These are phyloP conservation scores for Melanogaster broomeanus DNA, from an alignment of 768 basidiomycete genomes.

Conservation along the genomic window DNA sequence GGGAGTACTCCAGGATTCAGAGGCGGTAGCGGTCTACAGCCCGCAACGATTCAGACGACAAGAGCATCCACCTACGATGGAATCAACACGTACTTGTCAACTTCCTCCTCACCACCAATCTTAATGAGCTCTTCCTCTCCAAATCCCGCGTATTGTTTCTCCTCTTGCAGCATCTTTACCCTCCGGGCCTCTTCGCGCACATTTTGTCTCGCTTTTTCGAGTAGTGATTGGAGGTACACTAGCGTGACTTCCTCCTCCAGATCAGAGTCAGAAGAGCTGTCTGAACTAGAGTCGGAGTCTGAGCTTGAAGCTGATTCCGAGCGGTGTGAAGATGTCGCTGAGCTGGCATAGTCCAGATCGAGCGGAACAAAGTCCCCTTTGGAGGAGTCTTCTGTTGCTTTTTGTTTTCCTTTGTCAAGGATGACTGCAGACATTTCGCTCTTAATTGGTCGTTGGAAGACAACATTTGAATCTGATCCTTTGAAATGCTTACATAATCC, in stretches of 20 bases:
- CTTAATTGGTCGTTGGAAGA: background rate
- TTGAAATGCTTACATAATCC: slow-evolving; percentile 18
- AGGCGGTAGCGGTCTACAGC: slow-evolving; percentile 55
- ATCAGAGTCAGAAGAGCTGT: slow-evolving; percentile 35
- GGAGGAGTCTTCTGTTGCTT: background rate
- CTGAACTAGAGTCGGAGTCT: slow-evolving; percentile 38
- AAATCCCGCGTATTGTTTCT: slow-evolving; percentile 21
- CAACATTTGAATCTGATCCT: background rate
- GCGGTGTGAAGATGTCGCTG: background rate
- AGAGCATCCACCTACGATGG: slow-evolving; percentile 1
- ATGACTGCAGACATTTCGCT: slow-evolving; percentile 6
- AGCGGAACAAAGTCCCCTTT: slow-evolving; percentile 1
- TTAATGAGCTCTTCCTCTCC: slow-evolving; percentile 60
- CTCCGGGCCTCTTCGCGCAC: slow-evolving; percentile 36
- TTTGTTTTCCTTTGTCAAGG: slow-evolving; percentile 7
- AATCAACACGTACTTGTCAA: slow-evolving; percentile 35
- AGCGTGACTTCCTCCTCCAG: slow-evolving; percentile 49
- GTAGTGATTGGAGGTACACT: slow-evolving; percentile 61
- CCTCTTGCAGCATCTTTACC: slow-evolving; percentile 25
- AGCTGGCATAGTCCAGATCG: slow-evolving; percentile 1
- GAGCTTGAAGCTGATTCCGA: slow-evolving; percentile 22
- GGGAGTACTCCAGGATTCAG: slow-evolving; percentile 71
- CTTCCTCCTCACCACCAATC: slow-evolving; percentile 39
- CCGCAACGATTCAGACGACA: background rate
- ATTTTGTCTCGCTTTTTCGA: slow-evolving; percentile 62